Conservation (phyloP, 495 filamentous ascomycete species). For the Aspergillus carlsbadensis region DNA sequence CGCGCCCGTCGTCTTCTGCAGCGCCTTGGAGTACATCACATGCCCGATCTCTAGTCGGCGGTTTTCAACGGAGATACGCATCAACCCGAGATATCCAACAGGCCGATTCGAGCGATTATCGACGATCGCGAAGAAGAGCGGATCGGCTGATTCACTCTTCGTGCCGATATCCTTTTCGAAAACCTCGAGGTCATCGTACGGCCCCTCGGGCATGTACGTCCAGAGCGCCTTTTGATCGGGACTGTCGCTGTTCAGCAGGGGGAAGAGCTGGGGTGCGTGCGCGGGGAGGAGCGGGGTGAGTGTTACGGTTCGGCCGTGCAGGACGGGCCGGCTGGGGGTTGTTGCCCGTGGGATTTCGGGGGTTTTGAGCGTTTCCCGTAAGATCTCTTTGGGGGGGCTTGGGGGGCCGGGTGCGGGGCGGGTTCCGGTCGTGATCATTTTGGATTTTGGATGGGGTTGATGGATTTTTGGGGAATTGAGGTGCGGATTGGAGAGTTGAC, state of each 20-base stretch:
- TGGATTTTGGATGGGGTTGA: too few relatives aligned
- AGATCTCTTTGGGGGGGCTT: too few relatives aligned
- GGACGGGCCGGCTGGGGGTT: constrained; percentile 20
- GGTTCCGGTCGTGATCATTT: too few relatives aligned
- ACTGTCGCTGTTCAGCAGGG: constrained; percentile 32
- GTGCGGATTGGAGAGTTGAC: too few relatives aligned
- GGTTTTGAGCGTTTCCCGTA: too few relatives aligned
- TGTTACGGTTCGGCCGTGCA: constrained; percentile 37
- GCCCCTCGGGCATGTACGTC: constrained; percentile 46
- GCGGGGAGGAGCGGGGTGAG: constrained; percentile 34
- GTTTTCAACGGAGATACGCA: constrained; percentile 42
- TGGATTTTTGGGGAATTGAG: too few relatives aligned
- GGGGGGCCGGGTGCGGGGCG: too few relatives aligned
- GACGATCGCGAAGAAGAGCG: constrained; percentile 45
- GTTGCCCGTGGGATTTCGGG: constrained; percentile 23
- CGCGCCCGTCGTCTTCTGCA: constrained; percentile 49
- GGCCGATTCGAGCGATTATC: constrained; percentile 16
- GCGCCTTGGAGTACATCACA: constrained; percentile 41
- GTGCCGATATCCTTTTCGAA: constrained; percentile 29
- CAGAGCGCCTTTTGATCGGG: constrained; percentile 36
- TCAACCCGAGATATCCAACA: constrained; percentile 43
- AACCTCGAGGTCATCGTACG: constrained; percentile 29
- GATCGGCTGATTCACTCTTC: constrained; percentile 29
- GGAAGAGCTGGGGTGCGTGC: constrained; percentile 42
- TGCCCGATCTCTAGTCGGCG: constrained; percentile 49